Evolutionary conservation across 208 protist genomes (phyloP), one percentile per base, ranked within the genome.

Genomic region (Naegleria lovaniensis): DNA sequence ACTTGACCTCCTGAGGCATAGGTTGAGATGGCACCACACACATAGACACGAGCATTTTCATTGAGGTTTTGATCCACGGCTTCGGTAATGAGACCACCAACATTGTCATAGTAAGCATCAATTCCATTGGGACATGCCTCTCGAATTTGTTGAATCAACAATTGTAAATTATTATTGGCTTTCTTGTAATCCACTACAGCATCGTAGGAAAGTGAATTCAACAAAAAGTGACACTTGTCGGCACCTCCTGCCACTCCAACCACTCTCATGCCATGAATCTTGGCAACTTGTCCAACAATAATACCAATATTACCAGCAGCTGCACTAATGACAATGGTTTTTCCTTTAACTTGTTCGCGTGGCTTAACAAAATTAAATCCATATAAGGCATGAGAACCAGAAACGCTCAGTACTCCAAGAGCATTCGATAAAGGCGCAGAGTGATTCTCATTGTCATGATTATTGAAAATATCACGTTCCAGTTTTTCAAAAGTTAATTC

Each of bases 91-190:
- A 83, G 3, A 41, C 94, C 94, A 33, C 94, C 94, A 41, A 95
- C 94, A 91, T 95, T 95, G 36, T 95, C 94, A 91, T 94, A 95
- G 90, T 94, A 95, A 0, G 94, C 15, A 91, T 95, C 94, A 36
- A 95, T 76, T 33, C 94, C 94, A 40, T 94, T 88, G 7, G 94
- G 92, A 38, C 40, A 76, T 43, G 91, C 59, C 15, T 95, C 90
- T 11, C 85, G 25, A 7, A 95, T 38, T 15, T 58, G 48, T 48
- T 88, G 36, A 36, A 38, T 43, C 19, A 92, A 48, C 9, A 92
- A 86, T 22, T 40, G 29, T 33, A 40, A 48, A 16, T 92, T 15
- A n/a, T 33, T 51, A 85, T 43, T 85, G 7, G 38, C 55, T n/a
- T 90, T 93, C 36, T 95, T 92, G 91, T 95, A 94, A 52, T 94